Percentiles rank a stretch among this genome's conserved stretches.
phyloP scores from a whole-genome alignment of 2,329 filamentous ascomycete genomes.

The Colletotrichum sansevieriae region DNA sequence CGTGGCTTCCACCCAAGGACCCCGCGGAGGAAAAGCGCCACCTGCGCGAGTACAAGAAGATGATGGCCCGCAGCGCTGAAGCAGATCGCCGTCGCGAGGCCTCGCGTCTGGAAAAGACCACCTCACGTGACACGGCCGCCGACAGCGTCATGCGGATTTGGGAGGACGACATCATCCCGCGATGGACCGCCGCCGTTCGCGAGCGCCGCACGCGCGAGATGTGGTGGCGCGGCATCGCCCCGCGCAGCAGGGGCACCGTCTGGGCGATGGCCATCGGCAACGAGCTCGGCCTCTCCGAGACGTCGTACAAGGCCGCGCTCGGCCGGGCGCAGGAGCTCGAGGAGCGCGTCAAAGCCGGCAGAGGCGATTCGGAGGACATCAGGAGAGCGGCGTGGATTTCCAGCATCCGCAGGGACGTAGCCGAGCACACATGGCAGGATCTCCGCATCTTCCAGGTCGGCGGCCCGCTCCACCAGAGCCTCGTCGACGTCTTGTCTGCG shows the following conservation, averaged over 20 bases:
- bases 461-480: slow-evolving; percentile 74
- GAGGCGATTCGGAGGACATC: slow-evolving; percentile 66
- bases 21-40: slow-evolving; percentile 93
- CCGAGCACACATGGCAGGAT: slow-evolving; percentile 75
- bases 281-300: slow-evolving; percentile 74
- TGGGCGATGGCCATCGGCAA: slow-evolving; percentile 82
- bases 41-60: slow-evolving; percentile 85
- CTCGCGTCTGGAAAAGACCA: slow-evolving; percentile 63
- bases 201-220: slow-evolving; percentile 79
- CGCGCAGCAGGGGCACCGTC: slow-evolving; percentile 75
- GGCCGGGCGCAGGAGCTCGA: slow-evolving; percentile 75
- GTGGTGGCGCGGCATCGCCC: slow-evolving; percentile 85
- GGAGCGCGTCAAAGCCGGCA: slow-evolving; percentile 64
- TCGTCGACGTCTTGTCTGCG: slow-evolving; percentile 81
- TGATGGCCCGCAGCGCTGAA: slow-evolving; percentile 77
- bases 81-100: slow-evolving; percentile 72
- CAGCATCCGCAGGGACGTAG: slow-evolving; percentile 74
- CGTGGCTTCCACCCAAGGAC: slow-evolving; percentile 88
- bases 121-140: slow-evolving; percentile 66
- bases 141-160: slow-evolving; percentile 73
- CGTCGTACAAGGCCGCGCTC: slow-evolving; percentile 79
- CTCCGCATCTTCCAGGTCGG: slow-evolving; percentile 78
- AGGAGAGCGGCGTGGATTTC: slow-evolving; percentile 72
- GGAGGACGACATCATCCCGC: slow-evolving; percentile 82
- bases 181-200: slow-evolving; percentile 79